These are phyloP conservation scores for Asterophora lycoperdoides DNA, from an alignment of 768 basidiomycete species.

Conservation along the genomic window DNA sequence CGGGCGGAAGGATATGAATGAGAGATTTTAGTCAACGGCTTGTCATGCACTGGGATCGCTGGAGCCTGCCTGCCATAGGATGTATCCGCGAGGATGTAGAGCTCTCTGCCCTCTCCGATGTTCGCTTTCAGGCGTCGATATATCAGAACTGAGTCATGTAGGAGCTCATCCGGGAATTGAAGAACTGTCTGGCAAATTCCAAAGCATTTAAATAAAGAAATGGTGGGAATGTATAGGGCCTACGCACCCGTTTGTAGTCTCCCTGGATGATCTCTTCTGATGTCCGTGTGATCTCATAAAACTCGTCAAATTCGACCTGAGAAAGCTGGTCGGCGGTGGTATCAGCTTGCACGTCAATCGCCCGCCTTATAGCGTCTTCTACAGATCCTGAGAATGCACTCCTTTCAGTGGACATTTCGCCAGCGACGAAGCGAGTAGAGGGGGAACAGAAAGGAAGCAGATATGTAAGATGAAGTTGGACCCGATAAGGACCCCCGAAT, in stretches of 20 bases:
- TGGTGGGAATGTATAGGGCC: not conserved
- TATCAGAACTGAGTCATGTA: slow-evolving; percentile 83
- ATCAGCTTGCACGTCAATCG: slow-evolving; percentile 44
- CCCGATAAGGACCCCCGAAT: too few species aligned
- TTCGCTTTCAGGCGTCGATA: slow-evolving; percentile 59
- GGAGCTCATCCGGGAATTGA: slow-evolving; percentile 93
- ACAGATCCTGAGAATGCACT: slow-evolving; percentile 52
- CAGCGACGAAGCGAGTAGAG: not conserved
- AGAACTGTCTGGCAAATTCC: slow-evolving; percentile 61
- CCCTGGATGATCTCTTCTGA: slow-evolving; percentile 54
- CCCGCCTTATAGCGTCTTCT: slow-evolving; percentile 58
- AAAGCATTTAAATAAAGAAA: not conserved
- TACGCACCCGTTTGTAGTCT: slow-evolving; percentile 65
- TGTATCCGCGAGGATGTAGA: slow-evolving; percentile 72
- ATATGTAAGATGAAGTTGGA: too few species aligned
- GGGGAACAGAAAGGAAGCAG: too few species aligned
- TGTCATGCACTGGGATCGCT: slow-evolving; percentile 9
- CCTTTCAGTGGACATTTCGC: slow-evolving; percentile 19
- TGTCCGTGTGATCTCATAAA: slow-evolving; percentile 75
- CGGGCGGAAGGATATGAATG: not conserved
- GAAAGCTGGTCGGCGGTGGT: slow-evolving; percentile 30
- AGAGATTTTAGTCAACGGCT: slow-evolving; percentile 12
- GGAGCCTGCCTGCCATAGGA: slow-evolving; percentile 86
- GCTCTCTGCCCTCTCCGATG: slow-evolving; percentile 17
- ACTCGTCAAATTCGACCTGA: slow-evolving; percentile 47